These are phyloP conservation scores for Verruconis gallopava DNA, from an alignment of 2,329 filamentous ascomycete species.

Conservation along the genomic window DNA sequence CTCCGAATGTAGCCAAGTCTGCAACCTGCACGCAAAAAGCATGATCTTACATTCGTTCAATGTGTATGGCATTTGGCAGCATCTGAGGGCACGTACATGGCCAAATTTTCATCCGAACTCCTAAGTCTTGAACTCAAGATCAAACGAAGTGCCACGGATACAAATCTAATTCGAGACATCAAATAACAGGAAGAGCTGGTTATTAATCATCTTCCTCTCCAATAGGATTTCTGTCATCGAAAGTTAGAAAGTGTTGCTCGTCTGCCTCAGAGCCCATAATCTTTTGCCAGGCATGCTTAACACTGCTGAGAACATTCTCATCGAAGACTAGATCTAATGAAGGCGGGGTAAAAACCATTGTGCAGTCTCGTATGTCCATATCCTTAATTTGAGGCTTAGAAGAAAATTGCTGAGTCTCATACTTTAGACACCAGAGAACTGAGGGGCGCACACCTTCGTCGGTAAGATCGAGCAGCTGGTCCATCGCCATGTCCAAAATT, in stretches of 20 bases:
- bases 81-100: no score
- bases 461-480: constrained; percentile 29
- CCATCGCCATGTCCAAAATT: constrained; percentile 29
- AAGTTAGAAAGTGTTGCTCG: constrained; percentile 58
- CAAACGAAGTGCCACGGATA: no score
- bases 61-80: no score
- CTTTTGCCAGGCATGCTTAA: constrained; percentile 57
- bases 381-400: constrained; percentile 18
- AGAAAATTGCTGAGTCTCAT: constrained; percentile 32
- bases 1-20: no score
- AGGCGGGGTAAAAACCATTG: constrained; percentile 45
- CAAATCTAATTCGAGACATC: no score
- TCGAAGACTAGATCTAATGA: constrained; percentile 60
- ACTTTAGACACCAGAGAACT: constrained; percentile 41
- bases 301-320: constrained; percentile 53
- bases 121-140: no score
- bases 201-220: constrained; percentile 44
- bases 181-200: no score
- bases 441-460: constrained; percentile 22
- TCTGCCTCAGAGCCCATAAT: constrained; percentile 37
- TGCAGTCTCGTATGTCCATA: constrained; percentile 17
- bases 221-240: constrained; percentile 57
- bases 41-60: no score
- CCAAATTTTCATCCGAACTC: no score
- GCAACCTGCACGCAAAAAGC: no score